Conservation (phyloP, 2,329 filamentous ascomycete species). For the Colletotrichum cuscutae region DNA sequence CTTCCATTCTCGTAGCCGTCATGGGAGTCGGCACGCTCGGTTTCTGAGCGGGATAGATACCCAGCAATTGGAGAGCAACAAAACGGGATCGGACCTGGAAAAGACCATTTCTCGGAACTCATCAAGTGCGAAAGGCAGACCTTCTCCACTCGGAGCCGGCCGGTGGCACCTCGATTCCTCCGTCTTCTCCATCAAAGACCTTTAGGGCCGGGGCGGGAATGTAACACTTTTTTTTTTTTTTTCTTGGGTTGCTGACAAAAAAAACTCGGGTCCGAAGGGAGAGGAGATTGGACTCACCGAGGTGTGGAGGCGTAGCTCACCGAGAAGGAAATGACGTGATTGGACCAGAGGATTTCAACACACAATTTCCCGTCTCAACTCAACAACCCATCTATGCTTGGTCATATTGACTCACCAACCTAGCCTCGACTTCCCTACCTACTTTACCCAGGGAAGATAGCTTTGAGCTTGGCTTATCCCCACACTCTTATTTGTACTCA, state of each 20-base stretch:
- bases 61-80: not conserved
- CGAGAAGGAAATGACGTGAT: conserved; percentile 30
- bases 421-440: too few relatives aligned
- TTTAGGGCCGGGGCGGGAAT: not conserved
- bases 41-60: not conserved
- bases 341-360: conserved; percentile 29
- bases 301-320: conserved; percentile 4
- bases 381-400: not conserved
- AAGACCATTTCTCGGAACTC: not conserved
- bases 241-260: conserved; percentile 4
- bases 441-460: too few relatives aligned
- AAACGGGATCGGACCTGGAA: not conserved
- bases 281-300: not conserved
- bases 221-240: not conserved
- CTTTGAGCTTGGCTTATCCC: too few relatives aligned
- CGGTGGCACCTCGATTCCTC: not conserved
- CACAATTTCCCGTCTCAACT: conserved; percentile 6
- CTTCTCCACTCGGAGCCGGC: not conserved
- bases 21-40: not conserved
- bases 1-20: too few relatives aligned
- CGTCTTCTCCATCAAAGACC: not conserved
- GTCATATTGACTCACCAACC: not conserved
- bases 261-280: not conserved
- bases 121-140: not conserved
- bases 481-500: too few relatives aligned